phyloP scores from a whole-genome alignment of 2,329 filamentous ascomycete species.

The Orbilia blumenaviensis region DNA sequence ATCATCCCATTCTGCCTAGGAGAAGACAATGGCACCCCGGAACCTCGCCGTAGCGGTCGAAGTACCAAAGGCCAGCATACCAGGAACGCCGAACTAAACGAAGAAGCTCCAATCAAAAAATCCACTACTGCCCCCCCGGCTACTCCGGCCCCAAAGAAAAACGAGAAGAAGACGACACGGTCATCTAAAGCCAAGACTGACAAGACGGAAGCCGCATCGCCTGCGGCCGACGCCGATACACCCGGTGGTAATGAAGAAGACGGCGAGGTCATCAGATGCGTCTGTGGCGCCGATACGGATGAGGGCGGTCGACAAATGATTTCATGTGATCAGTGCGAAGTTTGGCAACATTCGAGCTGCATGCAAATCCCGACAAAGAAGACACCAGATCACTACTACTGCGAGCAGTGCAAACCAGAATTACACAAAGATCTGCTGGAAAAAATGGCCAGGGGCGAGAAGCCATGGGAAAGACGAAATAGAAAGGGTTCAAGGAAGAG shows the following conservation, averaged over 20 bases:
- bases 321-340: constrained; percentile 88
- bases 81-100: constrained; percentile 82
- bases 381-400: constrained; percentile 85
- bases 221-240: constrained; percentile 61
- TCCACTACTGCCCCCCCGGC: constrained; percentile 54
- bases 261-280: constrained; percentile 86
- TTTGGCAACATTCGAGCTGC: constrained; percentile 98
- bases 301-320: constrained; percentile 93
- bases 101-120: constrained; percentile 62
- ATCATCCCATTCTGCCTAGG: neutral
- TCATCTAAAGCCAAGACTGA: constrained; percentile 61
- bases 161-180: constrained; percentile 63
- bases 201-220: constrained; percentile 62
- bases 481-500: constrained; percentile 68
- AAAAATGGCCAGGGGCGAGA: constrained; percentile 80
- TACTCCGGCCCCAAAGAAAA: constrained; percentile 57
- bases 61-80: constrained; percentile 96
- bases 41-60: constrained; percentile 91
- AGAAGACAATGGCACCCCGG: constrained; percentile 65
- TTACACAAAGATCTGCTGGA: constrained; percentile 83
- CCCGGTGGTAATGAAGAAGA: constrained; percentile 62
- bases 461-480: constrained; percentile 82
- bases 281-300: constrained; percentile 88
- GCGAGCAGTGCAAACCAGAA: constrained; percentile 85
- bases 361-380: constrained; percentile 80